Evolutionary conservation across 1,284 basidiomycete species (phyloP).

Genomic region (Boletus semigastroideus): DNA sequence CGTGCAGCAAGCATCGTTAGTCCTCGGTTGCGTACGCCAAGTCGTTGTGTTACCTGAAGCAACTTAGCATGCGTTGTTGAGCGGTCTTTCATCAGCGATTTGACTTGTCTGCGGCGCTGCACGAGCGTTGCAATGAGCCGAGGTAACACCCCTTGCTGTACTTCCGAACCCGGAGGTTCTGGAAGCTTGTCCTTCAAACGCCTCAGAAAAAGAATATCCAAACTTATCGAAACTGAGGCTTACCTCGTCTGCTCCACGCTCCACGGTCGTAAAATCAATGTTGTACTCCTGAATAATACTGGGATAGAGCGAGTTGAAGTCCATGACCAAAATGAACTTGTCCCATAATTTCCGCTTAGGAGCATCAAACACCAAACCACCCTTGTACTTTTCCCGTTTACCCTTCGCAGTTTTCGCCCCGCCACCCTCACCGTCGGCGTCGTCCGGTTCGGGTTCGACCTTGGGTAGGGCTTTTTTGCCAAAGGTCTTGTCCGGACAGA

Average conservation of each 20-base stretch:
- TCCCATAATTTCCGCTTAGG: slow-evolving; percentile 97
- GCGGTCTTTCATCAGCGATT: slow-evolving; percentile 93
- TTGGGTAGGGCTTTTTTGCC: slow-evolving; percentile 62
- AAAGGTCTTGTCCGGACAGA: slow-evolving; percentile 93
- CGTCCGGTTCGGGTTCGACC: slow-evolving; percentile 43
- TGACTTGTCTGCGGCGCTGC: slow-evolving; percentile 86
- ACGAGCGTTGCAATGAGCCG: slow-evolving; percentile 96
- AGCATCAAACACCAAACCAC: slow-evolving; percentile 91
- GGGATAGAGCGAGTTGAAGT: slow-evolving; percentile 99
- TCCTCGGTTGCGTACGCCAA: neutral
- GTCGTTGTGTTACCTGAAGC: slow-evolving; percentile 64
- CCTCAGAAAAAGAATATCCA: neutral
- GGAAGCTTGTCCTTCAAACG: slow-evolving; percentile 75
- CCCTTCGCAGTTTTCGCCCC: slow-evolving; percentile 55
- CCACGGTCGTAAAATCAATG: slow-evolving; percentile 98
- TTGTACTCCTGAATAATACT: slow-evolving; percentile 99
- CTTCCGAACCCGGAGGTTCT: slow-evolving; percentile 76
- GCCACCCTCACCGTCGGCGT: slow-evolving; percentile 62
- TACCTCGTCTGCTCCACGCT: slow-evolving; percentile 70
- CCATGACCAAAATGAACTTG: slow-evolving; percentile 98
- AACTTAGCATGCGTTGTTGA: slow-evolving; percentile 73
- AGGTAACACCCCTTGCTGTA: slow-evolving; percentile 87
- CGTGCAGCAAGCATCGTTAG: slow-evolving; percentile 9
- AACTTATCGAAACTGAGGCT: slow-evolving; percentile 16
- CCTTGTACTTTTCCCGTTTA: slow-evolving; percentile 96